phyloP scores from a whole-genome alignment of 768 basidiomycete species.

The Macrolepiota dolichaula region DNA sequence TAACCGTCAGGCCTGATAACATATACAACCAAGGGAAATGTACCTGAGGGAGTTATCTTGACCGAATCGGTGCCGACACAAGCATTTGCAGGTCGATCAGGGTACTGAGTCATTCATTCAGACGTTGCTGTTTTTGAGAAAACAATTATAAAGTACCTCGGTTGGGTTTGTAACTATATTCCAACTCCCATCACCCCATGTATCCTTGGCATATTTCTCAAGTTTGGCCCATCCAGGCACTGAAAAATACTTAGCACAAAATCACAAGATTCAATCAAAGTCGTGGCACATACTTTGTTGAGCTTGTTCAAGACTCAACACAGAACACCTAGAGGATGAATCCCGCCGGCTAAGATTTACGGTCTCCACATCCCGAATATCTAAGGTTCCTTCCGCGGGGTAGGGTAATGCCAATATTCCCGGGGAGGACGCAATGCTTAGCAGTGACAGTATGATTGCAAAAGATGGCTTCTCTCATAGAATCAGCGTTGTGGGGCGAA shows the following conservation, averaged over 20 bases:
- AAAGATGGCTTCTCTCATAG: neutral
- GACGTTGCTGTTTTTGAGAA: neutral
- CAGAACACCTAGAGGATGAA: neutral
- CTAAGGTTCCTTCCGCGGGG: neutral
- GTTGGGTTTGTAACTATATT: slow-evolving; percentile 13
- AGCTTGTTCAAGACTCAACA: neutral
- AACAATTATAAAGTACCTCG: slow-evolving; percentile 1
- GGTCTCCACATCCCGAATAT: neutral
- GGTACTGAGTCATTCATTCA: neutral
- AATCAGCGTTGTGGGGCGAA: neutral
- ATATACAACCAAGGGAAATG: neutral
- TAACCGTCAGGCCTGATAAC: neutral
- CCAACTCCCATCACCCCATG: slow-evolving; percentile 11
- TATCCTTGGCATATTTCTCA: slow-evolving; percentile 15
- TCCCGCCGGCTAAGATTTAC: neutral
- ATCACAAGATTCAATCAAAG: neutral
- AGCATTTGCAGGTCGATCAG: neutral
- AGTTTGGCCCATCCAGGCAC: slow-evolving; percentile 14
- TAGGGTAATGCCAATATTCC: neutral
- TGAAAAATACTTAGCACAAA: neutral
- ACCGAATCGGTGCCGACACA: neutral
- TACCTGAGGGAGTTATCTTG: slow-evolving; percentile 1
- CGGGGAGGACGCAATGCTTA: neutral
- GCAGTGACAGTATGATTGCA: neutral
- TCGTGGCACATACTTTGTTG: neutral